A percentile compares a stretch with the other conserved stretches of the same genome.
Evolutionary conservation across 331 rosid genomes (phyloP).

Genomic region (Cydonia oblonga): DNA sequence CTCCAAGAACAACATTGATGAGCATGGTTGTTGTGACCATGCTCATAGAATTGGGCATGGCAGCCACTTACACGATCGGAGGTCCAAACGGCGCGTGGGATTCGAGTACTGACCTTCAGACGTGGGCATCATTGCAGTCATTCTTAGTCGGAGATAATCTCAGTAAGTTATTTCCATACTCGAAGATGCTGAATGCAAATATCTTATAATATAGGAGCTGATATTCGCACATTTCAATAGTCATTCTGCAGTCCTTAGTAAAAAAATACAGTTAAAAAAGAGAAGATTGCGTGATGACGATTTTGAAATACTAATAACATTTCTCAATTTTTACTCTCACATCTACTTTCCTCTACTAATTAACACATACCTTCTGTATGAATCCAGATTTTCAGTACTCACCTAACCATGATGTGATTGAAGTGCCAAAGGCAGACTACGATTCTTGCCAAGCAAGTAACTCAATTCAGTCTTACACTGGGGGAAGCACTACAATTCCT

Average conservation of each 20-base stretch:
- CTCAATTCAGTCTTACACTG: slow-evolving; percentile 41
- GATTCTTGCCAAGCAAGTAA: slow-evolving; percentile 47
- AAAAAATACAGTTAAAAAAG: background rate
- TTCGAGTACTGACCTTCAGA: slow-evolving; percentile 30
- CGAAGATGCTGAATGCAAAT: background rate
- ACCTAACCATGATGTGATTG: slow-evolving; percentile 56
- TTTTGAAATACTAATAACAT: background rate
- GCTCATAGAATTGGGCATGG: slow-evolving; percentile 40
- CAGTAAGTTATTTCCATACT: slow-evolving; percentile 28
- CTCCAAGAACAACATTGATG: slow-evolving; percentile 21
- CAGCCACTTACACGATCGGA: slow-evolving; percentile 50
- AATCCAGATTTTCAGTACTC: slow-evolving; percentile 58
- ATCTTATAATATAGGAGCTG: background rate
- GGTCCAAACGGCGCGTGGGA: slow-evolving; percentile 72
- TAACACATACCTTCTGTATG: background rate
- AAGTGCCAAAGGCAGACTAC: slow-evolving; percentile 64
- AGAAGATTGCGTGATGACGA: background rate
- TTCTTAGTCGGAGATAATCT: slow-evolving; percentile 61
- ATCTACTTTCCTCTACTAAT: no score
- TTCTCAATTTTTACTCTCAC: no score
- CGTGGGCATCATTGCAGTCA: slow-evolving; percentile 49
- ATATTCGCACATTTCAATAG: background rate
- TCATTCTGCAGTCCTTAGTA: no score
- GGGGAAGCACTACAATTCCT: slow-evolving; percentile 47
- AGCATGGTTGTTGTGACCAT: slow-evolving; percentile 21